Evolutionary conservation across 2,329 filamentous ascomycete species (phyloP).

Genomic region (Pestalotiopsis sp.): DNA sequence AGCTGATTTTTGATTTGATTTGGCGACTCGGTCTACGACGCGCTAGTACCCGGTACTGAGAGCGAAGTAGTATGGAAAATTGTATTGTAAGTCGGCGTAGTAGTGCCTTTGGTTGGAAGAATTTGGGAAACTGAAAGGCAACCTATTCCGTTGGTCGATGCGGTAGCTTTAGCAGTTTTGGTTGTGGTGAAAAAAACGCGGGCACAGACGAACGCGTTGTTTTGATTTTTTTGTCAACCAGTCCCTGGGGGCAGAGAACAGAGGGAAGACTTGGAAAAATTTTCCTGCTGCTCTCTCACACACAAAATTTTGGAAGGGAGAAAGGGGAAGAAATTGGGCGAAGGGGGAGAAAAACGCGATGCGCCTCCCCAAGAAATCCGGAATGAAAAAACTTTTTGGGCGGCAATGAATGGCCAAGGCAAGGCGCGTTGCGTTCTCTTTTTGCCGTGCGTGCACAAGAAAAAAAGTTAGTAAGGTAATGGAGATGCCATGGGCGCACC

Average conservation of each 20-base stretch:
- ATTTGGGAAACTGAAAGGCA: neutral
- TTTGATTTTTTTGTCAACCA: neutral
- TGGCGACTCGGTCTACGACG: conserved; percentile 6
- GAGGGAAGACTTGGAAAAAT: neutral
- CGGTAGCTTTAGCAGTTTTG: neutral
- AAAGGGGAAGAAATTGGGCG: neutral
- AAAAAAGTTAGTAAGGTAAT: neutral
- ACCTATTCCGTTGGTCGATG: neutral
- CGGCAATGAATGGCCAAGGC: conserved; percentile 6
- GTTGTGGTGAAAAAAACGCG: neutral
- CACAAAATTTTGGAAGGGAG: neutral
- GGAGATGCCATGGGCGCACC: neutral
- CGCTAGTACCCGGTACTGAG: conserved; percentile 8
- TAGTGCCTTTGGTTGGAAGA: neutral
- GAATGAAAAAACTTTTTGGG: conserved; percentile 6
- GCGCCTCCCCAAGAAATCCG: neutral
- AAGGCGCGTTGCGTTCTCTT: conserved; percentile 6
- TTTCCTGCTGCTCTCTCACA: neutral
- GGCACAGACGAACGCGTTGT: neutral
- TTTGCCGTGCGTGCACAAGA: conserved; percentile 1
- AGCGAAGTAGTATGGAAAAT: neutral
- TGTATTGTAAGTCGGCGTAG: neutral
- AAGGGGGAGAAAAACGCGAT: conserved; percentile 5
- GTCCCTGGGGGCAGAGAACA: neutral
- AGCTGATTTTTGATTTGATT: conserved; percentile 5